Conservation (phyloP, 2,329 filamentous ascomycete species). For the Blumeriella jaapii region DNA sequence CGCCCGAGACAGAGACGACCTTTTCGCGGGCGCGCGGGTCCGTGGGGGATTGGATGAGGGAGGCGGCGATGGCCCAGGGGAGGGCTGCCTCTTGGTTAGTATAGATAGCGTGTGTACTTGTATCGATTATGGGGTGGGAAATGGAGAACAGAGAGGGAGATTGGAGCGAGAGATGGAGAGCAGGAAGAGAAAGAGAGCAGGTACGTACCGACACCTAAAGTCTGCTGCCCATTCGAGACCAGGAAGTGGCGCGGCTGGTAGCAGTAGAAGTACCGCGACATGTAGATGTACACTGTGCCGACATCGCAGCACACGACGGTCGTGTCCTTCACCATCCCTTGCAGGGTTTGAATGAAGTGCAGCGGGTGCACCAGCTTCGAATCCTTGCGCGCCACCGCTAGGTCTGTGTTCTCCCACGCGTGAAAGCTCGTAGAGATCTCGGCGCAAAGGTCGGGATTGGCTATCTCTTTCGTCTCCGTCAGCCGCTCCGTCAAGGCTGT, state of each 20-base stretch:
- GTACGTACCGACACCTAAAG: slow-evolving; percentile 32
- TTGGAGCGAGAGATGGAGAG: too few relatives aligned
- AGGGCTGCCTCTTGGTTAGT: slow-evolving; percentile 15
- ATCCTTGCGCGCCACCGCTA: background rate
- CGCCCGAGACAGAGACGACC: slow-evolving; percentile 34
- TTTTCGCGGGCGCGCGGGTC: slow-evolving; percentile 31
- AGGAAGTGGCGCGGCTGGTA: slow-evolving; percentile 34
- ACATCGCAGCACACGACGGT: slow-evolving; percentile 36
- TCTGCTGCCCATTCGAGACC: slow-evolving; percentile 38
- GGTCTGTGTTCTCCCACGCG: background rate
- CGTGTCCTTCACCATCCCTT: slow-evolving; percentile 30
- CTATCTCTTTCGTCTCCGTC: slow-evolving; percentile 1
- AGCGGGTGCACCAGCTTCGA: slow-evolving; percentile 32
- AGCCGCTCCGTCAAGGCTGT: slow-evolving; percentile 3
- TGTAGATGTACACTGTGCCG: slow-evolving; percentile 38
- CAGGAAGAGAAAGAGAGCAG: background rate
- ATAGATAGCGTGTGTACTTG: background rate
- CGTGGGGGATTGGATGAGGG: slow-evolving; percentile 30
- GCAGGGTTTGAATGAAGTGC: slow-evolving; percentile 34
- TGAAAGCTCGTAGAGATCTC: background rate
- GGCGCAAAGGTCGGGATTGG: background rate
- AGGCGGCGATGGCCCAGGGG: slow-evolving; percentile 37
- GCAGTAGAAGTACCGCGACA: slow-evolving; percentile 34
- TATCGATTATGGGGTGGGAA: background rate
- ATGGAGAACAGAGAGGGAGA: too few relatives aligned